Conservation (phyloP, 208 protist genomes). For the Naegleria fowleri region DNA sequence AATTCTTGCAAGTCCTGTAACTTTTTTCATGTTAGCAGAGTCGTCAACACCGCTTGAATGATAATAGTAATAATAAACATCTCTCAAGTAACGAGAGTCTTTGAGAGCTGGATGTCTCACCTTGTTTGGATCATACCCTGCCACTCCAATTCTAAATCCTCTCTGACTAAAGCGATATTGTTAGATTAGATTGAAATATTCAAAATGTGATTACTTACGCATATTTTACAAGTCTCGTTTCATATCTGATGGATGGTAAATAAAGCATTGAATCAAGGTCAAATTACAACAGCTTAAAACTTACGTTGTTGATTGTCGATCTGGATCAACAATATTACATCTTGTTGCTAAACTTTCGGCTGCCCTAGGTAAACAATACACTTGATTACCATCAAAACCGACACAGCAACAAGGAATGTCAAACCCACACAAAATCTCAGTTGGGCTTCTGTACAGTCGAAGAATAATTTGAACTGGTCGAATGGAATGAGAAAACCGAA, state of each 20-base stretch:
- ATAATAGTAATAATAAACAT: not conserved
- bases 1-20: not conserved
- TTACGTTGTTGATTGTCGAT: constrained; percentile 11
- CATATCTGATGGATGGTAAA: not conserved
- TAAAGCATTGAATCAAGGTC: too few relatives aligned
- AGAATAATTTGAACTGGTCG: constrained; percentile 34
- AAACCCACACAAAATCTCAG: constrained; percentile 41
- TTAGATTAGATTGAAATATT: not conserved
- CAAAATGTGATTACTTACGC: too few relatives aligned
- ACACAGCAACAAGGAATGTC: constrained; percentile 33
- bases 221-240: constrained; percentile 15
- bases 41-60: too few relatives aligned
- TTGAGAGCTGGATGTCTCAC: not conserved
- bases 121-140: not conserved
- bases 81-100: not conserved
- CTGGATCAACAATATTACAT: not conserved
- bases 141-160: constrained; percentile 24
- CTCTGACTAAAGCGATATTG: not conserved
- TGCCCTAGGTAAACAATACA: not conserved
- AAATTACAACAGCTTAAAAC: not conserved
- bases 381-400: constrained; percentile 15
- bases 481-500: not conserved
- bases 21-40: not conserved
- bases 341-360: not conserved
- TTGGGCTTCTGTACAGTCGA: constrained; percentile 33